These are phyloP conservation scores for Curvularia verruculosa DNA, from an alignment of 2,329 filamentous ascomycete genomes.

Conservation along the genomic window DNA sequence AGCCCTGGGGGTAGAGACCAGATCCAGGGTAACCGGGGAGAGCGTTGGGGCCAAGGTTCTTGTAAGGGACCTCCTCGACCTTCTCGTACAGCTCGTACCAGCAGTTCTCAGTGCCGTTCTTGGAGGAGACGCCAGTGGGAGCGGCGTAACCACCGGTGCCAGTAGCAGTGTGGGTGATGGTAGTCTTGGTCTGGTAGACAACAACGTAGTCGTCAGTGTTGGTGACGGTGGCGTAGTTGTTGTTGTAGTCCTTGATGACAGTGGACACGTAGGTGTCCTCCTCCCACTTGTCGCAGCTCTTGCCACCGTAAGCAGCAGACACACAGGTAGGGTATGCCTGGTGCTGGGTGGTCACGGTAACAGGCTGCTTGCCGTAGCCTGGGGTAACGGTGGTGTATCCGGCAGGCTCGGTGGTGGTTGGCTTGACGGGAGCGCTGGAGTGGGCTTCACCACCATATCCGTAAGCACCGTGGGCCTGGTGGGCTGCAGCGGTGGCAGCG, in stretches of 20 bases:
- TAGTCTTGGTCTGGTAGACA: constrained; percentile 38
- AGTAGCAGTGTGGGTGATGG: constrained; percentile 30
- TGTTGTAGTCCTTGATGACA: constrained; percentile 34
- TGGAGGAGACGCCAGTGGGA: constrained; percentile 14
- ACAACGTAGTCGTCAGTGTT: constrained; percentile 34
- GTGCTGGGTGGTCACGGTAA: constrained; percentile 42
- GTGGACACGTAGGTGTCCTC: constrained; percentile 38
- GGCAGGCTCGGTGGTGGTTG: constrained; percentile 17
- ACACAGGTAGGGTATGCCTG: constrained; percentile 41
- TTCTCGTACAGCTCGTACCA: constrained; percentile 44
- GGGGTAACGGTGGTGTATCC: constrained; percentile 41
- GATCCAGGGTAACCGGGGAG: constrained; percentile 38
- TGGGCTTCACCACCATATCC: constrained; percentile 15
- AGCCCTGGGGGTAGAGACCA: constrained; percentile 32
- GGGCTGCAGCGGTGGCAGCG: constrained; percentile 32
- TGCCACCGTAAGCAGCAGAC: constrained; percentile 24
- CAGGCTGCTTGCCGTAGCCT: constrained; percentile 32
- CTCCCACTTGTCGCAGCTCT: constrained; percentile 28
- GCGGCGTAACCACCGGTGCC: constrained; percentile 23
- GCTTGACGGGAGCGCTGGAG: constrained; percentile 21
- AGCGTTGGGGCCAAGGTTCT: constrained; percentile 37
- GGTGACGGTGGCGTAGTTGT: constrained; percentile 36
- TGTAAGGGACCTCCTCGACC: constrained; percentile 35
- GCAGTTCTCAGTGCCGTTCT: constrained; percentile 23
- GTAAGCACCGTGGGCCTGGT: constrained; percentile 27